Evolutionary conservation across 306 rosid genomes (phyloP).

Genomic region (Dalbergia cultrata): DNA sequence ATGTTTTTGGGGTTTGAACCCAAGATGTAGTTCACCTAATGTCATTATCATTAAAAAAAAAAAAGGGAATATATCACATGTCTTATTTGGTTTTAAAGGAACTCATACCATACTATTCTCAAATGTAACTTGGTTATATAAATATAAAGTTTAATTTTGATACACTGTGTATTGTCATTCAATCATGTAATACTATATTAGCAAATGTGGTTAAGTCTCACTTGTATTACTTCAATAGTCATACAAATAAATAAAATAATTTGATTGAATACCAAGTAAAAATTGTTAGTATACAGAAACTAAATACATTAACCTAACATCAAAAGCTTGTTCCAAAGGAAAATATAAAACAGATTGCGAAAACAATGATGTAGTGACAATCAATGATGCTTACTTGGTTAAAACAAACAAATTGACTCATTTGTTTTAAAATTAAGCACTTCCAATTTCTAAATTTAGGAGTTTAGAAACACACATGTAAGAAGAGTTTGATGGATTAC

Average conservation of each 20-base stretch:
- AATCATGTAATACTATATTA: too few species aligned
- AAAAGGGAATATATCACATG: not conserved
- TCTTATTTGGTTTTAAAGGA: not conserved
- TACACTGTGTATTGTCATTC: too few species aligned
- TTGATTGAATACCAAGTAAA: too few species aligned
- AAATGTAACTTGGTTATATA: not conserved
- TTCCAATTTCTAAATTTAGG: not conserved
- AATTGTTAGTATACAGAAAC: too few species aligned
- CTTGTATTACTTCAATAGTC: too few species aligned
- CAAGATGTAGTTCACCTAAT: constrained; percentile 66
- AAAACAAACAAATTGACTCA: not conserved
- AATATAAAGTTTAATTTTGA: too few species aligned
- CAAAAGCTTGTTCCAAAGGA: not conserved
- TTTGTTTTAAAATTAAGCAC: not conserved
- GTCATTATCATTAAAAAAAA: not conserved
- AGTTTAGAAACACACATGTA: not conserved
- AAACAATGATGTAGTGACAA: not conserved
- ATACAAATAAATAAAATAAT: too few species aligned
- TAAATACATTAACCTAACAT: not conserved
- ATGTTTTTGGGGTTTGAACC: constrained; percentile 61
- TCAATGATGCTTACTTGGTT: not conserved
- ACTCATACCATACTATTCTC: not conserved
- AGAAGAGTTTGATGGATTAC: constrained; percentile 28
- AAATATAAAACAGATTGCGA: not conserved
- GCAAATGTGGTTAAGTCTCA: too few species aligned